A percentile compares a stretch with the other conserved stretches of the same genome.
phyloP scores from a whole-genome alignment of 805 yeast genomes.

The Monosporozyma siamensis region DNA sequence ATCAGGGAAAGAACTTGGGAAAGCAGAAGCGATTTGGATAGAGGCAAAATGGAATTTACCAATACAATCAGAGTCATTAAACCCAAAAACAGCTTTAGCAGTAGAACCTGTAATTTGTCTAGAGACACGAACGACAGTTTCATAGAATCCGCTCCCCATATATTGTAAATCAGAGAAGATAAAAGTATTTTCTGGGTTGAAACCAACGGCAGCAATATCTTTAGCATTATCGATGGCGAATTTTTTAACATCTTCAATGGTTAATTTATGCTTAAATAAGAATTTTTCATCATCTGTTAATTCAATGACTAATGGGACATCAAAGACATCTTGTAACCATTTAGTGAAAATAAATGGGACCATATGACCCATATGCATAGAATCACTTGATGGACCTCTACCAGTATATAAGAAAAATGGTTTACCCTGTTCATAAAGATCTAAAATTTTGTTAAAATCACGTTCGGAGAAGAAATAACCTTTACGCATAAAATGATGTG shows the following conservation, averaged over 20 bases:
- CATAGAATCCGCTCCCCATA: conserved; percentile 91
- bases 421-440: conserved; percentile 86
- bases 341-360: conserved; percentile 91
- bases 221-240: conserved; percentile 79
- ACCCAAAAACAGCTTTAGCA: conserved; percentile 94
- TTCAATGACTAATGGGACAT: conserved; percentile 88
- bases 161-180: conserved; percentile 87
- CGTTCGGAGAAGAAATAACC: conserved; percentile 92
- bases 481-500: conserved; percentile 82
- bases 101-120: conserved; percentile 96
- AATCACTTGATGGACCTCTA: conserved; percentile 90
- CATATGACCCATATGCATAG: conserved; percentile 96
- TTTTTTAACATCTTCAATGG: conserved; percentile 76
- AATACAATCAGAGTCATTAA: conserved; percentile 87
- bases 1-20: conserved; percentile 93
- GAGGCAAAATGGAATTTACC: conserved; percentile 94
- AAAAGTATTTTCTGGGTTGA: conserved; percentile 89
- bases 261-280: conserved; percentile 81
- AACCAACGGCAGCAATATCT: conserved; percentile 90
- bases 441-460: conserved; percentile 68
- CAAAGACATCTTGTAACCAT: conserved; percentile 97
- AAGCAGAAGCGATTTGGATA: conserved; percentile 90
- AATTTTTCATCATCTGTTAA: conserved; percentile 96
- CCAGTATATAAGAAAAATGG: conserved; percentile 95
- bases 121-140: conserved; percentile 84